Evolutionary conservation across 1,284 basidiomycete species (phyloP).

Genomic region (Microbotryomycetes sp.): DNA sequence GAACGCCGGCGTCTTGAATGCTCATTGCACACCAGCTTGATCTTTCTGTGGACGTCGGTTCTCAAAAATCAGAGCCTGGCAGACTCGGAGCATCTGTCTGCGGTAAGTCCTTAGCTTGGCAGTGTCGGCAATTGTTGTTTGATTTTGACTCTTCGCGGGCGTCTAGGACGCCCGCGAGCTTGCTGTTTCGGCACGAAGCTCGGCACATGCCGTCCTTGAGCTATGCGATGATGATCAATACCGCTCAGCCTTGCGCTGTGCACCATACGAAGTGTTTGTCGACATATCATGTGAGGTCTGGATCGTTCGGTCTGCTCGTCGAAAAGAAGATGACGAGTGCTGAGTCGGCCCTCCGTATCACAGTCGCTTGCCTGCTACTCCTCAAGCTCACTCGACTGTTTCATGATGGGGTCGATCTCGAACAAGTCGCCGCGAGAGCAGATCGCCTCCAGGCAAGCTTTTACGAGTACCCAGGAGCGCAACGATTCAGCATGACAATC

Average conservation of each 20-base stretch:
- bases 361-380: slow-evolving; percentile 5
- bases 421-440: neutral
- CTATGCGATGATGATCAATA: neutral
- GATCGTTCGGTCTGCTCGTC: neutral
- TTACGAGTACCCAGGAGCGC: slow-evolving; percentile 4
- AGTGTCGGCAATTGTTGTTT: neutral
- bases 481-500: slow-evolving; percentile 13
- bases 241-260: neutral
- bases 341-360: neutral
- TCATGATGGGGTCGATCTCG: slow-evolving; percentile 5
- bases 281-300: neutral
- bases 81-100: slow-evolving; percentile 1
- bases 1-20: slow-evolving; percentile 8
- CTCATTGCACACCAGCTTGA: neutral
- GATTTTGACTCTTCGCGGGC: neutral
- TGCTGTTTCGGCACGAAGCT: slow-evolving; percentile 5
- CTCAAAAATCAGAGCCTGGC: slow-evolving; percentile 7
- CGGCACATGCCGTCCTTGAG: neutral
- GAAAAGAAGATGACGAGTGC: neutral
- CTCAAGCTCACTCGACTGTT: slow-evolving; percentile 16
- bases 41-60: slow-evolving; percentile 5
- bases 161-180: slow-evolving; percentile 3
- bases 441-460: slow-evolving; percentile 2
- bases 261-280: neutral
- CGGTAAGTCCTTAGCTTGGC: neutral